Percentiles rank a stretch among this genome's conserved stretches.
phyloP scores from a whole-genome alignment of 441 rosid genomes.

The Sinapis alba region DNA sequence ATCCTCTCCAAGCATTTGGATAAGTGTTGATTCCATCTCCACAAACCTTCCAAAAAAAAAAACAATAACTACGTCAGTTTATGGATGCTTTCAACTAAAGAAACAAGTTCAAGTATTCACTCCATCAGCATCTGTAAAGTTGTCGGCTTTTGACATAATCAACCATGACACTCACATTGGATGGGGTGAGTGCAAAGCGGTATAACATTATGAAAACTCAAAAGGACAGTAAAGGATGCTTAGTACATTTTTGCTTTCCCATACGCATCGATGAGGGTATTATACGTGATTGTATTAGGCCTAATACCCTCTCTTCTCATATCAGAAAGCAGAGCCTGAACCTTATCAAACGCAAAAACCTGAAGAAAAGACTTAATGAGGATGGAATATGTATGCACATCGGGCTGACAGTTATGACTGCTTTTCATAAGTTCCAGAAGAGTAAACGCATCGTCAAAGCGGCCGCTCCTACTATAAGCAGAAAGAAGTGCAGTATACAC shows the following conservation, averaged over 20 bases:
- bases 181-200: background rate
- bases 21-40: constrained; percentile 86
- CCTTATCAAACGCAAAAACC: constrained; percentile 65
- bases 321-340: constrained; percentile 64
- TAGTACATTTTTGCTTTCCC: constrained; percentile 85
- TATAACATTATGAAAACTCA: background rate
- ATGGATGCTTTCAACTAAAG: background rate
- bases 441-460: constrained; percentile 65
- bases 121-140: background rate
- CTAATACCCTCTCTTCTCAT: constrained; percentile 68
- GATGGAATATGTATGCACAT: constrained; percentile 86
- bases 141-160: background rate
- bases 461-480: constrained; percentile 79
- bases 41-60: constrained; percentile 57
- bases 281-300: constrained; percentile 80
- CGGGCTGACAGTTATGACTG: constrained; percentile 69
- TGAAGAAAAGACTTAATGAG: constrained; percentile 88
- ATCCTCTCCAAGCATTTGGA: constrained; percentile 69
- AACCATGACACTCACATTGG: background rate
- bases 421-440: constrained; percentile 77
- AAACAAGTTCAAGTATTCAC: background rate
- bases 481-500: constrained; percentile 78
- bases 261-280: constrained; percentile 83
- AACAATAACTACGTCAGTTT: background rate
- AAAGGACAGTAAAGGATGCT: background rate